These are phyloP conservation scores for Claviceps cyperi DNA, from an alignment of 2,329 filamentous ascomycete genomes.

Conservation along the genomic window DNA sequence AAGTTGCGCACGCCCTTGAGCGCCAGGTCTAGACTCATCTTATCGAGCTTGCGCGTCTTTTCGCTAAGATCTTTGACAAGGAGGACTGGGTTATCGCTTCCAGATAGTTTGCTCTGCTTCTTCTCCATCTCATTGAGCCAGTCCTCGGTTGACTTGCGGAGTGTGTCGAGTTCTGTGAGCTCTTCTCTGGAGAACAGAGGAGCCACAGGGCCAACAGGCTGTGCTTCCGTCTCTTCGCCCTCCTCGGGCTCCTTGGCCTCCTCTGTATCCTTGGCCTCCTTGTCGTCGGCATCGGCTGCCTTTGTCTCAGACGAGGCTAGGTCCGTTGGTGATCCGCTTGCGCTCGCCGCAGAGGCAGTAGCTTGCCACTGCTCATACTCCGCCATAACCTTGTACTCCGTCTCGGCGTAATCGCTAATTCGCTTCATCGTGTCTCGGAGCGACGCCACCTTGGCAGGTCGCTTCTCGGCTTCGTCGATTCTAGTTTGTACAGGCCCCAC, in stretches of 20 bases:
- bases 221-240: constrained; percentile 29
- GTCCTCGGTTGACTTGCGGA: constrained; percentile 45
- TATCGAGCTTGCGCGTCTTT: constrained; percentile 57
- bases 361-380: constrained; percentile 51
- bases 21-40: constrained; percentile 54
- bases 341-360: constrained; percentile 23
- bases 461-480: constrained; percentile 53
- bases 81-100: constrained; percentile 61
- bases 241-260: constrained; percentile 21
- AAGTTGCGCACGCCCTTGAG: constrained; percentile 47
- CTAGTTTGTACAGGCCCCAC: constrained; percentile 65
- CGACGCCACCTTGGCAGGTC: constrained; percentile 53
- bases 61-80: constrained; percentile 55
- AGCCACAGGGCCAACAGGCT: constrained; percentile 37
- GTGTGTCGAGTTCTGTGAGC: constrained; percentile 46
- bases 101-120: constrained; percentile 54
- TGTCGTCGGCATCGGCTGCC: constrained; percentile 50
- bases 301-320: constrained; percentile 33
- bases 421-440: constrained; percentile 59
- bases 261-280: constrained; percentile 11
- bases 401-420: constrained; percentile 53
- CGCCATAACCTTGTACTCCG: constrained; percentile 54
- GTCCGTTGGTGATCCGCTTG: constrained; percentile 31
- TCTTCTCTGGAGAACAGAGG: constrained; percentile 62
- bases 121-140: constrained; percentile 66